These are phyloP conservation scores for Dalbergia cultrata DNA, from an alignment of 306 rosid species.

Conservation along the genomic window DNA sequence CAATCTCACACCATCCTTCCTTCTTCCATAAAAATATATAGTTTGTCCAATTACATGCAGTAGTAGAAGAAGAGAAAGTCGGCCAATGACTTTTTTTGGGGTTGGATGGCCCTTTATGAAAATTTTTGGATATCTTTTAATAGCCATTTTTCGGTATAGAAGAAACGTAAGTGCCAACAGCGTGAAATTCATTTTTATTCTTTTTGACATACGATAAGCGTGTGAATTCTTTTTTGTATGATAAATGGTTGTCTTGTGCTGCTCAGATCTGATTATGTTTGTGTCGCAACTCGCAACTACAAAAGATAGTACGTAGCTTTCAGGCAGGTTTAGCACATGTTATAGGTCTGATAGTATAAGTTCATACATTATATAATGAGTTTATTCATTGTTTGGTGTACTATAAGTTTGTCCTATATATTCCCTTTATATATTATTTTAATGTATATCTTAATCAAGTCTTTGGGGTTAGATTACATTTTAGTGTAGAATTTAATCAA, in stretches of 20 bases:
- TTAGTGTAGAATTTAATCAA: no score
- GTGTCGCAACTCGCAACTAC: no score
- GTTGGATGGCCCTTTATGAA: slow-evolving; percentile 5
- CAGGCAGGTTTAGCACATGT: no score
- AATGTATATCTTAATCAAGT: no score
- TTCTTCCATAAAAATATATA: neutral
- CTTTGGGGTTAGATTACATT: no score
- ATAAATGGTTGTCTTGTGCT: slow-evolving; percentile 21
- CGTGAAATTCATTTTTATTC: slow-evolving; percentile 17
- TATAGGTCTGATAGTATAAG: no score
- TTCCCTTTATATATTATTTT: no score
- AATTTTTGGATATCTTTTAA: slow-evolving; percentile 1
- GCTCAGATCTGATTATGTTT: neutral
- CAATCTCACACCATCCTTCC: slow-evolving; percentile 15
- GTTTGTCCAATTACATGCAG: neutral
- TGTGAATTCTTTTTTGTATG: slow-evolving; percentile 25
- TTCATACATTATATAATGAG: no score
- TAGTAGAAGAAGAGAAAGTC: slow-evolving; percentile 41
- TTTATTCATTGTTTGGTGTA: no score
- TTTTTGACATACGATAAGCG: slow-evolving; percentile 9
- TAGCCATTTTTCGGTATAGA: slow-evolving; percentile 44
- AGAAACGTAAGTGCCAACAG: slow-evolving; percentile 15
- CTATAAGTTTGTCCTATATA: no score
- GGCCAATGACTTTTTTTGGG: slow-evolving; percentile 30
- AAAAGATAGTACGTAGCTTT: no score